Base-by-base conservation (phyloP, 169 alveolate genomes). In the Cryptosporidium viatorum region DNA sequence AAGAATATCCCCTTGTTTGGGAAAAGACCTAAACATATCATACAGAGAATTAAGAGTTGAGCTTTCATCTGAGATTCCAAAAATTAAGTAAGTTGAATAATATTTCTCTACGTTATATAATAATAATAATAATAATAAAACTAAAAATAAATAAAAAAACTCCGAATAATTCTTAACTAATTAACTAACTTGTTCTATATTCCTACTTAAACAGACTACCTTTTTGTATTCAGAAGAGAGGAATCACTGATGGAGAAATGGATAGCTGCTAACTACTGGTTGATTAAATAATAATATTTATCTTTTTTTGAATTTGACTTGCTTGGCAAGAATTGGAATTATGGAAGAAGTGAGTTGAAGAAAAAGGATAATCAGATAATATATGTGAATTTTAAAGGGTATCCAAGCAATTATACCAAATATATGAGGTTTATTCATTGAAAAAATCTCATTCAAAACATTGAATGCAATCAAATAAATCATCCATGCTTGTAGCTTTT, bases 31-130 rank as follows among this genome's bases (percentile, higher is more conserved):
- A 31, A 35, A 23, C 14, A 51, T 10, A 16, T 7, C 59, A 21
- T 18, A 55, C 26, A 80, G 75, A 59, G 80, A 80, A 50, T 48
- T 80, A 31, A 62, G 68, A 16, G 75, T 80, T 9, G 45, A 60
- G 26, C 68, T 80, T 18, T 80, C 89, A 7, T 65, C 89, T 1
- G 89, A 80, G 35, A 65, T 65, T 21, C 80, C 89, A n/a, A 62
- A 50, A 41, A 62, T 62, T 21, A 80, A 29, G 89, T 80, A 80
- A 43, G 89, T 80, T 62, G 18, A 35, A 7, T 18, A 35, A 3
- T n/a, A 26, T 14, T 10, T 16, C 16, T 23, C 43, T n/a, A 65
- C 8, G 21, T 23, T 23, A 59, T 2, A 23, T 59, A 59, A 55
- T 39, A 35, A 26, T 31, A 7, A 14, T n/a, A n/a, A n/a, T n/a